Conservation (phyloP, 306 rosid species). For the Gynostemma pentaphyllum region DNA sequence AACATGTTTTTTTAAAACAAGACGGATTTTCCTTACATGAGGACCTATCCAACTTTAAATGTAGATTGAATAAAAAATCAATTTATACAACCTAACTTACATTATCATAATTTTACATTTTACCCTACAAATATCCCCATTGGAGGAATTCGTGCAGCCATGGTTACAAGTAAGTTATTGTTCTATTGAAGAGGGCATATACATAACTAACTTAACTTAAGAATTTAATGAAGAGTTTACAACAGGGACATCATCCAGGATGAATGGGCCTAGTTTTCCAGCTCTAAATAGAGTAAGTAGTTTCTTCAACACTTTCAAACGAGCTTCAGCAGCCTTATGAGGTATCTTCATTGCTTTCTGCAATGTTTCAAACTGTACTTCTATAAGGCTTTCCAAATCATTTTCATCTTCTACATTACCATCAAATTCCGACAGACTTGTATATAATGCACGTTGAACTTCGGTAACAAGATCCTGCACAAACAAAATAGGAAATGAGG, state of each 20-base stretch:
- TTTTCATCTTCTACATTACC: conserved; percentile 31
- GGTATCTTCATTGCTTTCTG: conserved; percentile 75
- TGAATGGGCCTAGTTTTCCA: conserved; percentile 78
- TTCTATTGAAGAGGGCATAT: neutral
- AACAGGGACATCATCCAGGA: conserved; percentile 76
- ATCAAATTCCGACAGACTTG: conserved; percentile 18
- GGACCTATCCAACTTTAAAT: too few species aligned
- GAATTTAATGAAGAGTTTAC: conserved; percentile 11
- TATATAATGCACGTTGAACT: conserved; percentile 52
- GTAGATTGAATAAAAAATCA: neutral
- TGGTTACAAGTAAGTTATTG: neutral
- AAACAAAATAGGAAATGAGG: neutral
- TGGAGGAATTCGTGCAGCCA: too few species aligned
- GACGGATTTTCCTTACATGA: too few species aligned
- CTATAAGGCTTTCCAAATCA: conserved; percentile 58
- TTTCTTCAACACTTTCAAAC: conserved; percentile 79
- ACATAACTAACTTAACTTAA: too few species aligned
- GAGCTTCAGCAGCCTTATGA: conserved; percentile 67
- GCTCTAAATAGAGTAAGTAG: conserved; percentile 66
- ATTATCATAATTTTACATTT: neutral
- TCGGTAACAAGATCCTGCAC: conserved; percentile 50
- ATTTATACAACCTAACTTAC: neutral
- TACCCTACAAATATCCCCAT: neutral
- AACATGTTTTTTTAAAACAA: too few species aligned
- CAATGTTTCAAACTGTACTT: conserved; percentile 56